Evolutionary conservation across 179 eudicot species (phyloP), one percentile per base, ranked within the genome.

Genomic region (Carnegiea gigantea): DNA sequence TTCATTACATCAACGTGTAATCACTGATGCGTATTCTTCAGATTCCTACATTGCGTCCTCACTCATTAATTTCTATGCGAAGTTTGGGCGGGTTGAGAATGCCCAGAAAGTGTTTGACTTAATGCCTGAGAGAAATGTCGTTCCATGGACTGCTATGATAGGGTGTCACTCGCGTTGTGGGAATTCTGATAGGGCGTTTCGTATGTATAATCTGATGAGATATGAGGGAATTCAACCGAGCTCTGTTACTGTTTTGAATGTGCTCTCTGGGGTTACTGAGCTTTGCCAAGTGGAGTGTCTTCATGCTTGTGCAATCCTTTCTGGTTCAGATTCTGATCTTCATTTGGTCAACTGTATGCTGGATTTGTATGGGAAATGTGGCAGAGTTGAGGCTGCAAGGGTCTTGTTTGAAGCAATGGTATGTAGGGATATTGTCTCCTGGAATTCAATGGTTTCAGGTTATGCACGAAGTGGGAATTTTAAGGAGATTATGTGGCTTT

Each of bases 141-240:
- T 95, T 62, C 91, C 98, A 4, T 95, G 97, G 95, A 95, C 97
- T 77, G 86, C 94, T 53, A 88, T 95, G 21, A 89, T 94, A 5
- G 91, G 99, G 59, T 94, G 95, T 81, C 91, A 95, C 80, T 79
- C 92, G 1, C 87, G 89, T 28, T 57, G 62, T 0, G 90, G 89
- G n/a, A 89, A 90, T n/a, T 48, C 88, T 75, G 49, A 71, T 23
- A 78, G 28, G n/a, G 92, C 90, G 6, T 78, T 93, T 82, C 13
- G 0, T 49, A 36, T 91, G 93, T 88, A 85, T 84, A 91, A 87
- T 73, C 73, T 57, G 82, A 95, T 95, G 99, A 84, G 85, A 14
- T 24, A 30, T 49, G 94, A 92, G 75, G 93, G 93, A 1, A 71
- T 91, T 51, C 70, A 5, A 23, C 95, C 95, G 38, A 88, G 89